Base-by-base conservation (phyloP, 768 basidiomycete genomes). In the Rhodotorula taiwanensis region DNA sequence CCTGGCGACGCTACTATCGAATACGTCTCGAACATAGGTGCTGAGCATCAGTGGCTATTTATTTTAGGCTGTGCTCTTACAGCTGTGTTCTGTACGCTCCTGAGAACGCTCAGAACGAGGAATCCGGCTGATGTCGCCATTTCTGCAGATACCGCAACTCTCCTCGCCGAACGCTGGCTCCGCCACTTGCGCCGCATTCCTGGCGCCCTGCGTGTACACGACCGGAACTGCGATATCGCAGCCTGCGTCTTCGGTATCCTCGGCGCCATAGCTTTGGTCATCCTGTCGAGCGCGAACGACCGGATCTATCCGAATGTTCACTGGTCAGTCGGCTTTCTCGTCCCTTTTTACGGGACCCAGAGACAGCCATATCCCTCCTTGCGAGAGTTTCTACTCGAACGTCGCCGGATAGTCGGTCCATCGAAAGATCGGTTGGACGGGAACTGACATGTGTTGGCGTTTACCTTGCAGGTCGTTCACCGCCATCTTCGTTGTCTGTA, bases 111-210 rank as follows among this genome's bases (percentile, higher is more conserved):
- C 10, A 16, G 10, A 39, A 39, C 36, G n/a, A n/a, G 2, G 4
- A 25, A 16, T 18, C 34, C 13, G 18, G 33, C 34, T n/a, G 15
- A 25, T 16, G 1, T 52, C 23, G 5, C 36, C 13, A 6, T 15
- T 25, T 2, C n/a, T 20, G 45, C 42, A 58, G 58, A 58, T 25
- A 21, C 41, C n/a, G 43, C 73, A 8, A 62, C 73, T 3, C 69
- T 78, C 23, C 70, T 77, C 50, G 62, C 72, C 27, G 78, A 78
- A 62, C 69, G 77, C 33, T 78, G 75, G 76, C 70, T 79, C 5
- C 64, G 78, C 14, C 77, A 78, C 61, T 71, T 76, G 33, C 77
- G 78, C 48, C 74, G 78, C 11, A 65, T 79, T 4, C 78, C 78
- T 5, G 72, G 72, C 21, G 71, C 75, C 23, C 41, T 77, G 0